These are phyloP conservation scores for Aspergillus tanneri DNA, from an alignment of 2,329 filamentous ascomycete species.

Conservation along the genomic window DNA sequence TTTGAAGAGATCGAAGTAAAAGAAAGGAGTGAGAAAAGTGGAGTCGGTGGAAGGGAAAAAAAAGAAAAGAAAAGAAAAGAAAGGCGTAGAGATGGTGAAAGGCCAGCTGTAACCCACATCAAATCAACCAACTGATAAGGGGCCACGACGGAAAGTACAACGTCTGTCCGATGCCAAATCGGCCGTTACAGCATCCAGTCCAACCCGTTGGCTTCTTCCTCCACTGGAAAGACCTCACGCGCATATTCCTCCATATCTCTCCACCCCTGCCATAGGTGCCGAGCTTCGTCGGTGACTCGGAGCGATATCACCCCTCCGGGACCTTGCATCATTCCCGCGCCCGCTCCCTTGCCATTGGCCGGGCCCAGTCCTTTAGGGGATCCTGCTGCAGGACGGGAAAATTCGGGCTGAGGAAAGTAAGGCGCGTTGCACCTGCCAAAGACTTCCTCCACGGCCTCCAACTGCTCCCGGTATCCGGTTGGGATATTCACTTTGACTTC, in stretches of 20 bases:
- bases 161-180: conserved; percentile 17
- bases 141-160: neutral
- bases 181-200: conserved; percentile 72
- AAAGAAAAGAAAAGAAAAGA: conserved; percentile 2
- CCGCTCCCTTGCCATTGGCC: conserved; percentile 41
- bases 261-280: conserved; percentile 87
- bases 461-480: conserved; percentile 81
- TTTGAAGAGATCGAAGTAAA: neutral
- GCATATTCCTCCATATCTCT: conserved; percentile 92
- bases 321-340: conserved; percentile 48
- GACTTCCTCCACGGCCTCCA: conserved; percentile 63
- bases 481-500: conserved; percentile 84
- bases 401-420: conserved; percentile 63
- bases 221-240: conserved; percentile 86
- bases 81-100: neutral
- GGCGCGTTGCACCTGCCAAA: conserved; percentile 60
- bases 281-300: conserved; percentile 70
- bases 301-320: conserved; percentile 59
- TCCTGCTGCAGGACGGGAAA: conserved; percentile 41
- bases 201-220: conserved; percentile 90
- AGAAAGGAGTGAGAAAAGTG: neutral
- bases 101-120: conserved; percentile 13
- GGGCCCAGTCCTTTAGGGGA: conserved; percentile 40
- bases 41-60: neutral
- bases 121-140: conserved; percentile 13